Evolutionary conservation across 768 basidiomycete genomes (phyloP).

Genomic region (Kwoniella shandongensis): DNA sequence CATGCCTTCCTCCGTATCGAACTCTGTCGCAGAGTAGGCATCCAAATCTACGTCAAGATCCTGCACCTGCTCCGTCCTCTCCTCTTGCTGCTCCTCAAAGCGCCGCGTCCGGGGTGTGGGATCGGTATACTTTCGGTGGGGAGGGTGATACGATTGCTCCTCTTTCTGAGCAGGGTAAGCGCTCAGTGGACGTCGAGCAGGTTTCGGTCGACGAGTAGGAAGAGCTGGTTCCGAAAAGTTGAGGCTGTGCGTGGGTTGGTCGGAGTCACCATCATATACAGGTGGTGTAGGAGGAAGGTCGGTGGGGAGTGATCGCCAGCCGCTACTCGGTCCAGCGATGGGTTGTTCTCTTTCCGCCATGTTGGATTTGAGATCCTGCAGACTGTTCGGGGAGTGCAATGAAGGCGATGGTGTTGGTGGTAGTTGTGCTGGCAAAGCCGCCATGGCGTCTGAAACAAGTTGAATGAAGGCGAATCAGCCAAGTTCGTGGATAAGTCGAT

Average conservation of each 20-base stretch:
- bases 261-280: slow-evolving; percentile 10
- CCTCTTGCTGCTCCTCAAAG: slow-evolving; percentile 5
- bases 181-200: slow-evolving; percentile 33
- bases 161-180: slow-evolving; percentile 28
- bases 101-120: slow-evolving; percentile 20
- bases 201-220: slow-evolving; percentile 21
- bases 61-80: slow-evolving; percentile 8
- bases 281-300: slow-evolving; percentile 26
- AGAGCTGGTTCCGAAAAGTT: slow-evolving; percentile 26
- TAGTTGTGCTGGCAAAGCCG: slow-evolving; percentile 9
- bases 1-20: slow-evolving; percentile 27
- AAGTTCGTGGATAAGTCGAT: too few species aligned
- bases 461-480: too few species aligned
- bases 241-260: slow-evolving; percentile 10
- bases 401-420: slow-evolving; percentile 41
- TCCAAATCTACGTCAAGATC: slow-evolving; percentile 43
- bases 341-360: slow-evolving; percentile 9
- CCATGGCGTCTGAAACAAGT: slow-evolving; percentile 11
- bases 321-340: slow-evolving; percentile 24
- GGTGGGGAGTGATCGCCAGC: slow-evolving; percentile 11
- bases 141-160: slow-evolving; percentile 11
- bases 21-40: slow-evolving; percentile 36
- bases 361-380: slow-evolving; percentile 3
- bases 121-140: slow-evolving; percentile 39
- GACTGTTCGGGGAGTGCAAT: slow-evolving; percentile 24